Evolutionary conservation across 805 yeast genomes (phyloP), one percentile per base, ranked within the genome.

Genomic region (Cyberlindnera xylosilytica): DNA sequence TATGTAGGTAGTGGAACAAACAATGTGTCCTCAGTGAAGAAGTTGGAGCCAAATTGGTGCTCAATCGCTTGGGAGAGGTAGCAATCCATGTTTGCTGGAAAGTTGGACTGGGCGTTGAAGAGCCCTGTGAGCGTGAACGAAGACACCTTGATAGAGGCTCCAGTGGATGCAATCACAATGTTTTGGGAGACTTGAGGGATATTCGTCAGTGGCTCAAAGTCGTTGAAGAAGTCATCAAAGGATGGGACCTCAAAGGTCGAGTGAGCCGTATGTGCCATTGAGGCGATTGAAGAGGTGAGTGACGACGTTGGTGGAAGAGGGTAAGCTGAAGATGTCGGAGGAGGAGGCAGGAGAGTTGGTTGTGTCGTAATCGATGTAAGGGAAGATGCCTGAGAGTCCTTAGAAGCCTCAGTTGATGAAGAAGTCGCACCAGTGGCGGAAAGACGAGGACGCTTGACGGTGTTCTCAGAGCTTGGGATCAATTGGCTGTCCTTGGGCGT

Each of bases 1-100:
- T 51, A 47, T 1, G 50, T 36, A 2, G 61, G 60, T 22, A 57
- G 35, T 23, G 56, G 57, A 8, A 57, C 42, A 6, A 56, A 39
- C 12, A 57, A 40, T 2, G 60, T 55, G 35, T 57, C 54, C 23
- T 40, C 23, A 22, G 44, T 47, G 39, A 32, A 51, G 41, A 47
- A 53, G 4, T 37, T 39, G 0, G 42, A 30, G 7, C 47, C 43
- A 20, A 46, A 49, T 23, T 49, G 46, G 3, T 43, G 43, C 20
- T 54, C 51, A 2, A 57, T 38, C 12, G 51, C 38, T 20, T 48
- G 41, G 1, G 61, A 57, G 16, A 46, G 22, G 39, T 45, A 53
- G 4, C 49, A 23, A 38, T 57, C 61, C 34, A 56, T 45, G 19
- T 42, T 46, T 1, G 48, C 38, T 2, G 61, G 60, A 40, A 51